These are phyloP conservation scores for Pachyrhizus erosus DNA, from an alignment of 306 rosid species.

Conservation along the genomic window DNA sequence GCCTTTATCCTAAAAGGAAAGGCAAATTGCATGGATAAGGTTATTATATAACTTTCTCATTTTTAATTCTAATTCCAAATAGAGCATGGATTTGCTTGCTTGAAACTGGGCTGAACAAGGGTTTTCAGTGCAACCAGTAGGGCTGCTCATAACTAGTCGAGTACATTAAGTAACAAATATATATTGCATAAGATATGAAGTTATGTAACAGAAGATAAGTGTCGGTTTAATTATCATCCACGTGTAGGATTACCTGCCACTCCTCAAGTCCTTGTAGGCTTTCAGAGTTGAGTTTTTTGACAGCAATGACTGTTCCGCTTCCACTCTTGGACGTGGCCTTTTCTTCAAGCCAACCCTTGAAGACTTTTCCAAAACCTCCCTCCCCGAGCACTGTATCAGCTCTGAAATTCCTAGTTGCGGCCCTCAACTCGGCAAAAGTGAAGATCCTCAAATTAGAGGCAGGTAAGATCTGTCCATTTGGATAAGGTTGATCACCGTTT, in stretches of 20 bases:
- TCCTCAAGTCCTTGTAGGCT: conserved; percentile 90
- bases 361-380: conserved; percentile 96
- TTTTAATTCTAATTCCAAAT: background rate
- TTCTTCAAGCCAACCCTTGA: conserved; percentile 92
- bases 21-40: background rate
- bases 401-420: conserved; percentile 84
- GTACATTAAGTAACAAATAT: background rate
- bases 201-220: background rate
- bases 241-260: conserved; percentile 75
- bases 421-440: conserved; percentile 71
- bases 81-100: background rate
- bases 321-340: conserved; percentile 59
- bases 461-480: conserved; percentile 77
- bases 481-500: conserved; percentile 55
- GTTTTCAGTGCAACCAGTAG: background rate
- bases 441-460: conserved; percentile 72
- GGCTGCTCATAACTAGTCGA: background rate
- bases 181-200: background rate
- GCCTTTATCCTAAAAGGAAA: background rate
- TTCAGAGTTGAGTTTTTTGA: conserved; percentile 86
- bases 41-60: background rate
- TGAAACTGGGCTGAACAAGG: background rate
- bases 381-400: conserved; percentile 84
- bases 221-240: background rate
- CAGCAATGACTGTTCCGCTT: conserved; percentile 72